Conservation (phyloP, 2,329 filamentous ascomycete genomes). For the Microdochium trichocladiopsis region DNA sequence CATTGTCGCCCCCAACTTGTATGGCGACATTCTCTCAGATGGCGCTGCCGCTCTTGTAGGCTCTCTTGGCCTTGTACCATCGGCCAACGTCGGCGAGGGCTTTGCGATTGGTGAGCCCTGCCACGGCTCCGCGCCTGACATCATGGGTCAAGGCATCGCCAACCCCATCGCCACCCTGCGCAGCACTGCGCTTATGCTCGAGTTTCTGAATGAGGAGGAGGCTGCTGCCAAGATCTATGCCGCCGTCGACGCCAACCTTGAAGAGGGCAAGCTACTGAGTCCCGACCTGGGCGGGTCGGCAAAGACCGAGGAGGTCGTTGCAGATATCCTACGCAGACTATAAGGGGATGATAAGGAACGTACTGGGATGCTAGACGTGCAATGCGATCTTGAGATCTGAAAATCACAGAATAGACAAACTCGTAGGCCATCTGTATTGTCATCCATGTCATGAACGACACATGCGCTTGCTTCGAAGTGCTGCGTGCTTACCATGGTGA, state of each 20-base stretch:
- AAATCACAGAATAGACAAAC: no score
- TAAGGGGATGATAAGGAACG: slow-evolving; percentile 30
- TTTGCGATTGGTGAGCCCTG: slow-evolving; percentile 98
- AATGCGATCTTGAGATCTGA: not conserved
- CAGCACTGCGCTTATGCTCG: slow-evolving; percentile 88
- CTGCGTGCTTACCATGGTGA: no score
- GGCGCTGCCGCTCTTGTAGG: slow-evolving; percentile 92
- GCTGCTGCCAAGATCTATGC: slow-evolving; percentile 87
- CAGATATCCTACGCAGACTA: slow-evolving; percentile 78
- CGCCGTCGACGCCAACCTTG: slow-evolving; percentile 85
- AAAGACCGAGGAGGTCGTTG: slow-evolving; percentile 76
- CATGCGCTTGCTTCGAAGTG: no score
- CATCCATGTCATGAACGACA: no score
- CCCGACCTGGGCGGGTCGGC: slow-evolving; percentile 88
- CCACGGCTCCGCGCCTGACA: slow-evolving; percentile 93
- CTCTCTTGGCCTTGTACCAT: slow-evolving; percentile 84
- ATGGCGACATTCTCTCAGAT: slow-evolving; percentile 94
- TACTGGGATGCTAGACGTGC: not conserved
- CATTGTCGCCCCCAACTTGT: slow-evolving; percentile 94
- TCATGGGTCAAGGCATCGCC: slow-evolving; percentile 84
- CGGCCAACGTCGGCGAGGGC: slow-evolving; percentile 86
- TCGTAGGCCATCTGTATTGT: no score
- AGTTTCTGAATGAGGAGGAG: slow-evolving; percentile 82
- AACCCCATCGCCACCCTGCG: slow-evolving; percentile 95
- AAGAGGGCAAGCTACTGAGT: slow-evolving; percentile 73